Base-by-base conservation (phyloP, 306 rosid species). In the Biancaea sappan region DNA sequence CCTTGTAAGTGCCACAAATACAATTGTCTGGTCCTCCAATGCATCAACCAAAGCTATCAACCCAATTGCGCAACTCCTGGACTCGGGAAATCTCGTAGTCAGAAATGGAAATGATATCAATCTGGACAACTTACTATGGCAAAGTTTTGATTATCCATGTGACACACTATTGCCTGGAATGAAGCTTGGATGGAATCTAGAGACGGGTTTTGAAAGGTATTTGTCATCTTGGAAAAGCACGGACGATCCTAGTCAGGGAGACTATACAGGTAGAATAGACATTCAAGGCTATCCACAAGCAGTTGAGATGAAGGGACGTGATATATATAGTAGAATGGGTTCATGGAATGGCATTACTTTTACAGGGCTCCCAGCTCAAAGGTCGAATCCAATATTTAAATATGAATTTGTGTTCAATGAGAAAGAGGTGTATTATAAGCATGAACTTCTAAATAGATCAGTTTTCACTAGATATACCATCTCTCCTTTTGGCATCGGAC, bases 281-380 rank as follows among this genome's bases (percentile, higher is more conserved):
- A 13, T 0, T 46, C 15, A 10, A 29, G 78, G 78, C 14, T 48
- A 47, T 47, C 78, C 78, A n/a, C 78, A 74, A 37, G 10, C 7
- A 19, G 35, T 61, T 34, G 4, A 2, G 2, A 0, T 50, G 10
- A 35, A 51, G 37, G 78, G 71, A 18, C 3, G 8, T 0, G 7
- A 0, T 0, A 22, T 32, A 28, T 19, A 2, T 11, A 14, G 0
- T 0, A 62, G 78, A 74, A n/a, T 14, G 7, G 71, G 63, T 1
- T 26, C 60, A 14, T 74, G 78, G 78, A 74, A 62, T 48, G 71
- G 78, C 19, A 4, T 74, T 11, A 0, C n/a, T 15, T 63, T 74
- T 15, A 47, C 78, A 9, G 78, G 78, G 0, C 34, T 14, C 65
- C 63, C 71, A 61, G 5, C 8, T 29, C 43, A 4, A 3, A 58